phyloP scores from a whole-genome alignment of 2,329 filamentous ascomycete species.

The Botrytis fragariae region DNA sequence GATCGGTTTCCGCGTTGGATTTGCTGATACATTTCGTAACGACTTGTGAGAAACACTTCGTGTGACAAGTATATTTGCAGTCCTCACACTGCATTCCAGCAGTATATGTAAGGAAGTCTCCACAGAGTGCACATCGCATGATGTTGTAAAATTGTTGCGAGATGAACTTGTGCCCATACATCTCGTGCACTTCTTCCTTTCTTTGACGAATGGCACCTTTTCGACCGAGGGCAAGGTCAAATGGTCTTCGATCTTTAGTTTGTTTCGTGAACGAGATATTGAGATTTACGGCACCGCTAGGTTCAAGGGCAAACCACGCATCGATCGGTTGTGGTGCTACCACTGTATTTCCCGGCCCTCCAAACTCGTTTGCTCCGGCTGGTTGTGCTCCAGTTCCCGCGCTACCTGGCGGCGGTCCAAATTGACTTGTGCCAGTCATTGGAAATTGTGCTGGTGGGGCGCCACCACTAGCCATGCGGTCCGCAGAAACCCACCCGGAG shows the following conservation, averaged over 20 bases:
- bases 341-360: slow-evolving; percentile 39
- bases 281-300: slow-evolving; percentile 86
- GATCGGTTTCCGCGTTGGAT: slow-evolving; percentile 96
- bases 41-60: slow-evolving; percentile 93
- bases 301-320: slow-evolving; percentile 95
- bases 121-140: slow-evolving; percentile 97
- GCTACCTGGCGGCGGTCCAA: slow-evolving; percentile 45
- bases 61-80: slow-evolving; percentile 99
- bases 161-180: slow-evolving; percentile 98
- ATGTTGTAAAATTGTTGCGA: slow-evolving; percentile 99
- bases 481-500: slow-evolving; percentile 95
- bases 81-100: slow-evolving; percentile 99
- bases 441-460: slow-evolving; percentile 55
- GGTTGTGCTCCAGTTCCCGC: slow-evolving; percentile 35
- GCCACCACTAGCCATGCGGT: slow-evolving; percentile 75
- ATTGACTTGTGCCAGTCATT: slow-evolving; percentile 49
- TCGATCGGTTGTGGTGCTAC: slow-evolving; percentile 63
- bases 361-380: slow-evolving; percentile 30
- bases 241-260: slow-evolving; percentile 74
- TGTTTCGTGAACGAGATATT: slow-evolving; percentile 92
- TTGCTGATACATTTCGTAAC: slow-evolving; percentile 99
- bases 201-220: slow-evolving; percentile 96
- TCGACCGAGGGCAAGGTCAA: slow-evolving; percentile 87
- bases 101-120: slow-evolving; percentile 97
- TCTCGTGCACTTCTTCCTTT: slow-evolving; percentile 97